Percentiles rank a stretch among this genome's conserved stretches.
Evolutionary conservation across 805 yeast species (phyloP).

Genomic region (Saccharomycopsis sp.): DNA sequence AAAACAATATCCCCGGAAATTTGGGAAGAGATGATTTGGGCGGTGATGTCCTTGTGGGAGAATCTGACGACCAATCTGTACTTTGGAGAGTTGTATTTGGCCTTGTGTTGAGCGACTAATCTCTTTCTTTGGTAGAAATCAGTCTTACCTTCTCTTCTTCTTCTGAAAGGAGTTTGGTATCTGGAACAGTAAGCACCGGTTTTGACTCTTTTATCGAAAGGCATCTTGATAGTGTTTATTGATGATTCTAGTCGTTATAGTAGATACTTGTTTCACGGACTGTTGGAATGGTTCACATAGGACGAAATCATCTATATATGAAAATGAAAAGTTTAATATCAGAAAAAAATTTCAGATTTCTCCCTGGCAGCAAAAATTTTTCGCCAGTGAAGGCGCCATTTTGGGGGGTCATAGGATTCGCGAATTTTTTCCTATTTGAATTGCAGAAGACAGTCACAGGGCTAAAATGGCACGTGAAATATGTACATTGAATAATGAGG

Average conservation of each 20-base stretch:
- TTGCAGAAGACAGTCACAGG: background rate
- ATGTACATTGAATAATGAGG: no score
- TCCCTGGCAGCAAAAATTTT: background rate
- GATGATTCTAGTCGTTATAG: background rate
- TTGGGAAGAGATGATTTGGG: constrained; percentile 94
- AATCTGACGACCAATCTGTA: constrained; percentile 99
- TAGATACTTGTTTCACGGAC: background rate
- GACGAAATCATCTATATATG: background rate
- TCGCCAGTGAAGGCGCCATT: no score
- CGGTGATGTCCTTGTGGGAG: constrained; percentile 99
- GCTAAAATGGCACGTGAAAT: no score
- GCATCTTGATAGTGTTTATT: constrained; percentile 41
- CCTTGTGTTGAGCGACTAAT: constrained; percentile 99
- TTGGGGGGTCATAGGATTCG: no score
- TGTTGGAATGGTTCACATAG: background rate
- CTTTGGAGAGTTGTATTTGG: constrained; percentile 98
- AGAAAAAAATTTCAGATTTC: background rate
- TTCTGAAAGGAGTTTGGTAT: constrained; percentile 99
- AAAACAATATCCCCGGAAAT: constrained; percentile 95
- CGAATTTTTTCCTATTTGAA: no score
- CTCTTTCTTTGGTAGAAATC: constrained; percentile 99
- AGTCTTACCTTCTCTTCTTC: constrained; percentile 99
- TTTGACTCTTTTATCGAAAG: constrained; percentile 67
- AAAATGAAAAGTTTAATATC: background rate
- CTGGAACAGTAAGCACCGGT: constrained; percentile 96